Base-by-base conservation (phyloP, 2,329 filamentous ascomycete genomes). In the Sporothrix variecibatus region DNA sequence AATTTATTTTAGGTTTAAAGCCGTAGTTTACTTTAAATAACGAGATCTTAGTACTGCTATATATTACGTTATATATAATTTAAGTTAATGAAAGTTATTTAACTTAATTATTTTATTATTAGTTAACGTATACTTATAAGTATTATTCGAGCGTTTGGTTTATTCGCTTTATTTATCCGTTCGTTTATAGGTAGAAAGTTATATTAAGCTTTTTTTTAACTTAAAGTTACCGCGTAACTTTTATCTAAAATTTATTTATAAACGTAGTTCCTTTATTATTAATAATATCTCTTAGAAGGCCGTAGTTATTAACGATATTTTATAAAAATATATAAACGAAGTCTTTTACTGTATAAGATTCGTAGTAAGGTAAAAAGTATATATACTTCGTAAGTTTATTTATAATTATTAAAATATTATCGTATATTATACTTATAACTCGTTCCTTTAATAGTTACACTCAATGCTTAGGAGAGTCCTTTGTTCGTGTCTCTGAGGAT, bases 381-480 rank as follows among this genome's bases (percentile, higher is more conserved):
- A 9, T 6, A 6, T 53, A 53, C n/a, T 53, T 53, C 4, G 6
- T 53, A 23, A 53, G 11, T 26, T 9, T 26, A 26, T 53, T 9
- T 9, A 53, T 9, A 9, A 53, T 53, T 26, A 53, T 3, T 9
- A 53, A 6, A 6, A 53, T 53, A 53, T 11, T 53, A 26, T 53
- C 9, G 9, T 53, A 53, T 34, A 34, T 34, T 34, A 34, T 34
- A 3, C 7, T 34, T 7, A 7, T 34, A 34, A 34, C 34, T 34
- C 34, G 34, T 34, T 34, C 34, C 7, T 34, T 34, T 34, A 64
- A 64, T 40, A 40, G 12, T 3, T 62, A 38, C 26, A 62, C 26
- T 62, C 58, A 62, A 62, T 20, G 15, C 58, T 62, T 62, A 38
- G 28, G 58, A 38, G 58, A 38, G 58, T 38, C 58, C 58, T 62